Base-by-base conservation (phyloP, 2,329 filamentous ascomycete species). In the Hymenotorrendiella dingleyae region DNA sequence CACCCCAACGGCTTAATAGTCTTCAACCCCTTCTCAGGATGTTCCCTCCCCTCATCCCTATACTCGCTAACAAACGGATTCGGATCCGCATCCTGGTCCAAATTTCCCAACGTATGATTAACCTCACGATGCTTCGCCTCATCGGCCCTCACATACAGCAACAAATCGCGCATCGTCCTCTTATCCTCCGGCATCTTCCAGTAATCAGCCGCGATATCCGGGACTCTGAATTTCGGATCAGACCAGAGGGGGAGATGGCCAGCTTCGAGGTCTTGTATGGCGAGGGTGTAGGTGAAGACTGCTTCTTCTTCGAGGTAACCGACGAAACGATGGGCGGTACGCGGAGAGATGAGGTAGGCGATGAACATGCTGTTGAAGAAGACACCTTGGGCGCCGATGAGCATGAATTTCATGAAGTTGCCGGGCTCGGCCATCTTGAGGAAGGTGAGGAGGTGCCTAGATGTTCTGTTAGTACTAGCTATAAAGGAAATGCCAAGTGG, bases 251-350 rank as follows among this genome's bases (percentile, higher is more conserved):
- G 89, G 11, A 96, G 69, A 45, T 79, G 76, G n/a, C 91, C 91
- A 3, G 76, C 73, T 45, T 97, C 90, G 19, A 98, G 76, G 59
- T 97, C 93, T 53, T 80, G 72, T 56, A 97, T 85, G 47, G 88
- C 86, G 37, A 89, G 81, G 0, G 88, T 93, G 69, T 98, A 98
- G 0, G 93, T 98, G 60, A 94, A 77, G 1, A 97, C 91, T 7
- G 93, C 93, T 65, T 98, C 93, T 64, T 98, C 93, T 65, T 98
- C 93, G 10, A 98, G 79, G 57, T 97, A 97, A 2, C 90, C 93
- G 40, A 97, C 90, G 64, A 98, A 97, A 33, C 93, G 84, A 65
- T 98, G 93, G 59, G 86, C 91, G 50, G 87, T 91, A 48, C 82
- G 80, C 6, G 93, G 91, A 1, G 84, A 88, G 47, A 95, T 59